Evolutionary conservation across 169 alveolate genomes (phyloP).

Genomic region (Plasmodium billcollinsi): DNA sequence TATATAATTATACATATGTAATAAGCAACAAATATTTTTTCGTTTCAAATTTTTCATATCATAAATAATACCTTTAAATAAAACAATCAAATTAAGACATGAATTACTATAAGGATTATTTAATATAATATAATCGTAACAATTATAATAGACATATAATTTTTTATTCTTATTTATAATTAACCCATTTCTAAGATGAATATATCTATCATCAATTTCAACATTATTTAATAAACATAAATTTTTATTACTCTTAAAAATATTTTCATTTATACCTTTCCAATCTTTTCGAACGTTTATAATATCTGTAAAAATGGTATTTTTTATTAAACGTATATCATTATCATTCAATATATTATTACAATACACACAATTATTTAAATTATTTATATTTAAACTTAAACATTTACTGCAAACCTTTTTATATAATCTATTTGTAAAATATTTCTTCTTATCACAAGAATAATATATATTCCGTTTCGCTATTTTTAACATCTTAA

Average conservation of each 20-base stretch:
- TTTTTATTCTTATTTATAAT: constrained; percentile 38
- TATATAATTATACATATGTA: constrained; percentile 72
- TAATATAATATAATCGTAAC: constrained; percentile 70
- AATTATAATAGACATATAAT: constrained; percentile 52
- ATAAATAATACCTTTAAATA: constrained; percentile 74
- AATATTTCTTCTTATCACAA: constrained; percentile 68
- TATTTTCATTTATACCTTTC: constrained; percentile 30
- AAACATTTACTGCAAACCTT: constrained; percentile 68
- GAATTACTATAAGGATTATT: constrained; percentile 73
- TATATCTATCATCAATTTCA: constrained; percentile 67
- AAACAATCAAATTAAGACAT: constrained; percentile 57
- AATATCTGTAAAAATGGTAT: constrained; percentile 68
- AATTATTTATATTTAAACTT: constrained; percentile 63
- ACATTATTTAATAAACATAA: constrained; percentile 45
- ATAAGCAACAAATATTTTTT: constrained; percentile 43
- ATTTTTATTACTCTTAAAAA: constrained; percentile 5
- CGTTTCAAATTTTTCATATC: constrained; percentile 74
- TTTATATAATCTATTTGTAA: constrained; percentile 67
- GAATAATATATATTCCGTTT: constrained; percentile 68
- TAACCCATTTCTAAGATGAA: constrained; percentile 45
- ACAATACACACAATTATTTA: constrained; percentile 64
- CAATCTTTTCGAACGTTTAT: constrained; percentile 67
- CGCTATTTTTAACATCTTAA: constrained; percentile 59
- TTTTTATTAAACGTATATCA: constrained; percentile 69
- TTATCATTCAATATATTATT: constrained; percentile 40